A percentile compares a stretch with the other conserved stretches of the same genome.
These are phyloP conservation scores for Penicillium sp. DNA, from an alignment of 2,329 filamentous ascomycete species.

Conservation along the genomic window DNA sequence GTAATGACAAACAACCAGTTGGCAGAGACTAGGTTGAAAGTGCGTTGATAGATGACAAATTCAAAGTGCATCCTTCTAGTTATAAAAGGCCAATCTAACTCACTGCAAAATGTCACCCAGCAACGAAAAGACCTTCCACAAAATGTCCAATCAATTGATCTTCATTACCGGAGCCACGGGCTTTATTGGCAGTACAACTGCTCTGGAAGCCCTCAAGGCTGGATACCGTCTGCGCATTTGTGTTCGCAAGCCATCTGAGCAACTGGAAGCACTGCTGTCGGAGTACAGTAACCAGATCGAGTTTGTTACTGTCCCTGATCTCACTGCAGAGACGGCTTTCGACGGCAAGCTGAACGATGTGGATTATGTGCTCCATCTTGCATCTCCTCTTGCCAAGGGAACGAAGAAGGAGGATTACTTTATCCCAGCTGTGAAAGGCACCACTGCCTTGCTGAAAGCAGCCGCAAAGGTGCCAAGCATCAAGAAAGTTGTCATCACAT, in stretches of 20 bases:
- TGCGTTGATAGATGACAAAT: too few relatives aligned
- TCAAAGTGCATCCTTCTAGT: too few relatives aligned
- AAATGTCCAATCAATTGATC: constrained; percentile 17
- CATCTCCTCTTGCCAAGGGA: constrained; percentile 22
- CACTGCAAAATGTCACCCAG: too few relatives aligned
- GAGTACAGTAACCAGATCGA: constrained; percentile 17
- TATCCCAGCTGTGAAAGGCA: constrained; percentile 24
- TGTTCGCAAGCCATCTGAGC: constrained; percentile 17
- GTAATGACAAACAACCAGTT: too few relatives aligned
- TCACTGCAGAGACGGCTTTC: constrained; percentile 19
- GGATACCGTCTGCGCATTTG: constrained; percentile 25
- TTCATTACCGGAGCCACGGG: constrained; percentile 29
- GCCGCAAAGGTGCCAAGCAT: constrained; percentile 19
- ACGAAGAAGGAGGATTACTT: constrained; percentile 20
- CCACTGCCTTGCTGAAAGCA: constrained; percentile 16
- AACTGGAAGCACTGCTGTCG: constrained; percentile 11
- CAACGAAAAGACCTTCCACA: constrained; percentile 5
- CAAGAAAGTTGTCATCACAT: constrained; percentile 26
- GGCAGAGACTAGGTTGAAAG: too few relatives aligned
- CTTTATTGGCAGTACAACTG: constrained; percentile 26
- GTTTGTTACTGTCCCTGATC: constrained; percentile 20
- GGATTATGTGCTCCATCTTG: constrained; percentile 27
- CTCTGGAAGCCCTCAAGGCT: constrained; percentile 17
- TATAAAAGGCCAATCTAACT: too few relatives aligned
- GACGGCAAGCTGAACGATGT: constrained; percentile 18